Base-by-base conservation (phyloP, 2,329 filamentous ascomycete genomes). In the Fusarium sp. region DNA sequence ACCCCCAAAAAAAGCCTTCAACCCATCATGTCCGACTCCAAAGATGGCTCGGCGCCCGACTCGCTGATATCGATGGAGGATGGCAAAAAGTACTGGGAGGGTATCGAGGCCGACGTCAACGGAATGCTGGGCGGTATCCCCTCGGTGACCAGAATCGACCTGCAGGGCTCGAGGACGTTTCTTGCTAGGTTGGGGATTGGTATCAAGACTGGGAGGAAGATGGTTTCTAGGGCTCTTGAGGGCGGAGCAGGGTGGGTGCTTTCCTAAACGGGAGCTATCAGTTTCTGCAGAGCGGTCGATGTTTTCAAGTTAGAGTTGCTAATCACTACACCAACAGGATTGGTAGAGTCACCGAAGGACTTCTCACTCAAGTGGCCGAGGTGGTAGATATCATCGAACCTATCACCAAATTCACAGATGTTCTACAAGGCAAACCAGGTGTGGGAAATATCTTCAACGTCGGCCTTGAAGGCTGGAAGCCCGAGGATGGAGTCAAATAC, bases 371-470 rank as follows among this genome's bases (percentile, higher is more conserved):
- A 27, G 84, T 96, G 1, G 91, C 92, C n/a, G 85, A 90, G 18
- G 84, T 87, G 3, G 92, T 98, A 8, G 95, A 98, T 80, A 87
- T 97, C 24, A 90, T 98, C 35, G 95, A 98, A 85, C 96, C 95
- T 0, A 90, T 98, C 22, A 85, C 87, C 76, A 94, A 95, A 80
- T 97, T 98, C 82, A 95, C 94, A 1, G 87, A 88, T 16, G 84
- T 86, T 22, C 83, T 97, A 1, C 78, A 83, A 4, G 87, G 85
- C 1, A 88, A 87, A 47, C 81, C 90, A 1, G 93, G 93, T 2
- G 85, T 91, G 14, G 85, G 89, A 3, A 83, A 87, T 24, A 87
- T 97, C 20, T 92, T 90, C 83, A 94, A 93, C 74, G 83, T 92
- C 2, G 94, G 94, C 0, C 84, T 97, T 1, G 92, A 97, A 81